Base-by-base conservation (phyloP, 2,329 filamentous ascomycete genomes). In the Talaromyces sp. region DNA sequence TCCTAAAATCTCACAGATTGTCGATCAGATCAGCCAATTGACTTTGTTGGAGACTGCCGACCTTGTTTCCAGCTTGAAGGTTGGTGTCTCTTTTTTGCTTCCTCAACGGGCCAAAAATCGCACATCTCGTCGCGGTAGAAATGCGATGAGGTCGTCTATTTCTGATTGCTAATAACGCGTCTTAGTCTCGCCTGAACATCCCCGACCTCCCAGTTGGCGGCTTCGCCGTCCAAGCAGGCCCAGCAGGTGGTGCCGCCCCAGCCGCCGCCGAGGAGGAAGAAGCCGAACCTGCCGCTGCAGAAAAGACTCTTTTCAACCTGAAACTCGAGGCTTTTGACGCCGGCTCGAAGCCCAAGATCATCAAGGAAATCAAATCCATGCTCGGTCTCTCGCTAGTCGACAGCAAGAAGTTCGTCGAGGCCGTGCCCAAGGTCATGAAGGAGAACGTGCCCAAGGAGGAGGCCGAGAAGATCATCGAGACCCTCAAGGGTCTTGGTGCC, bases 371-470 rank as follows among this genome's bases (percentile, higher is more conserved):
- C 82, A 99, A 99, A 87, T 88, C 86, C 72, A 84, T 99, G 86
- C 82, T 99, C 63, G 95, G 95, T 50, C 80, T 99, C 74, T 96
- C 90, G 76, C 84, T 99, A 81, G 96, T 99, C 69, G 95, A 99
- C 80, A 96, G 91, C 81, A 99, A 99, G 89, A 99, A 99, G 84
- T 99, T 99, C 73, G 95, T 99, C 67, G 95, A 99, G 84, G 91
- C 90, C 74, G 93, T 90, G 68, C 95, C 95, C 66, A 99, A 99
- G 89, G 82, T 91, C 78, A 90, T 99, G 91, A 98, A 98, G 88
- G 95, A 99, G 81, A 93, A 90, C 56, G 92, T 99, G 68, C 90
- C 93, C 65, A 99, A 99, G 86, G 95, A 99, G 73, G 96, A 99
- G 77, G 92, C 91, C 8, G 93, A 98, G 85, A 99, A 99, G 88